A percentile compares a stretch with the other conserved stretches of the same genome.
These are phyloP conservation scores for Naganishia sp. DNA, from an alignment of 1,284 basidiomycete genomes.

Conservation along the genomic window DNA sequence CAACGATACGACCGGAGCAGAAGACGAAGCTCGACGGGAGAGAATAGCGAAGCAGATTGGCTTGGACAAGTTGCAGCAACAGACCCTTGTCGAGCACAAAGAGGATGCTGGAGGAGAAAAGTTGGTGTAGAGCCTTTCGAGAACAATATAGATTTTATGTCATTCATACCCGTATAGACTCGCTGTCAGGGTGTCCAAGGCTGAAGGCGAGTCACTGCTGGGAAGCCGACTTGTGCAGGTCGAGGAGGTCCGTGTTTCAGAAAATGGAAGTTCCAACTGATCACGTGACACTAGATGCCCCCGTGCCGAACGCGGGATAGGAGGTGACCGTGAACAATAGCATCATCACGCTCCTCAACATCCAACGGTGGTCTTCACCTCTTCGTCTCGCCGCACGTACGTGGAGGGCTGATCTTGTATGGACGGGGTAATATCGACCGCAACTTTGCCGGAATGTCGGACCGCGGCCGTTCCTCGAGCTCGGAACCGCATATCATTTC, in stretches of 20 bases:
- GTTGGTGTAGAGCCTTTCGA: not conserved
- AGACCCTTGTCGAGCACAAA: slow-evolving; percentile 43
- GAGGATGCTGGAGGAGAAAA: slow-evolving; percentile 35
- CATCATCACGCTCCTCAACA: too few relatives aligned
- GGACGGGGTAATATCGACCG: not conserved
- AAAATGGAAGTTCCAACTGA: not conserved
- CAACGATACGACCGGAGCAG: slow-evolving; percentile 46
- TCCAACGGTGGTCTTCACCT: too few relatives aligned
- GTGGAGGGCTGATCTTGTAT: slow-evolving; percentile 13
- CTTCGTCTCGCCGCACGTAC: too few relatives aligned
- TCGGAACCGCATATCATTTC: not conserved
- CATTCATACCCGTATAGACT: not conserved
- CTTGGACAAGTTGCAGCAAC: slow-evolving; percentile 48
- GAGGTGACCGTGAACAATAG: slow-evolving; percentile 4
- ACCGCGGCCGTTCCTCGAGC: slow-evolving; percentile 5
- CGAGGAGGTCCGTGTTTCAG: not conserved
- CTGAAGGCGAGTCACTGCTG: too few relatives aligned
- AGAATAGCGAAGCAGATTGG: slow-evolving; percentile 51
- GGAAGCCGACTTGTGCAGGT: too few relatives aligned
- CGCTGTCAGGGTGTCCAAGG: not conserved
- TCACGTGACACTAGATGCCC: not conserved
- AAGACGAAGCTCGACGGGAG: slow-evolving; percentile 48
- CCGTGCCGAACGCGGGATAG: not conserved
- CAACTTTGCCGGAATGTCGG: not conserved
- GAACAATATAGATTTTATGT: not conserved